Percentiles rank a stretch among this genome's conserved stretches.
These are phyloP conservation scores for Xylariales sp. DNA, from an alignment of 2,329 filamentous ascomycete species.

Conservation along the genomic window DNA sequence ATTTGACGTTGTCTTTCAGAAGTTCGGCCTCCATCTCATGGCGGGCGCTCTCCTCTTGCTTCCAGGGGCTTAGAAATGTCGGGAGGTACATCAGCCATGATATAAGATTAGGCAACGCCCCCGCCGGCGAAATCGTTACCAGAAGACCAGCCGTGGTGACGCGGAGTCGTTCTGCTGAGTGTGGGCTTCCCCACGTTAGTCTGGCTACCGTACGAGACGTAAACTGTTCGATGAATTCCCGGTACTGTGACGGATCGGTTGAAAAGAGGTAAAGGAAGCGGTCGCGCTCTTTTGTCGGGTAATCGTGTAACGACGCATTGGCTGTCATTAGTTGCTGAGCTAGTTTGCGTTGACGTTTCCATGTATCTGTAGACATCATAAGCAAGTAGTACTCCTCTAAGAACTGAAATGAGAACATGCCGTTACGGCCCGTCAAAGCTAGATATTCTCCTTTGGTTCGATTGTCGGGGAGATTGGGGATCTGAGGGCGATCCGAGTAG, in stretches of 20 bases:
- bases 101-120: constrained; percentile 57
- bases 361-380: constrained; percentile 52
- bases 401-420: constrained; percentile 41
- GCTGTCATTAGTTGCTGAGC: constrained; percentile 58
- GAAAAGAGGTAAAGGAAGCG: constrained; percentile 58
- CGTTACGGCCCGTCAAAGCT: constrained; percentile 57
- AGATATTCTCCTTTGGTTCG: constrained; percentile 60
- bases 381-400: neutral
- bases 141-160: constrained; percentile 60
- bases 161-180: constrained; percentile 55
- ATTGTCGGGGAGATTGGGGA: constrained; percentile 61
- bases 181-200: constrained; percentile 59
- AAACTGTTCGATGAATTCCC: constrained; percentile 61
- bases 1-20: constrained; percentile 53
- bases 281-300: constrained; percentile 58
- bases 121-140: constrained; percentile 58
- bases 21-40: constrained; percentile 55
- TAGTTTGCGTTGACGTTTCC: constrained; percentile 61
- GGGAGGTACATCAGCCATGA: constrained; percentile 56
- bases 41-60: constrained; percentile 56
- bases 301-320: constrained; percentile 54
- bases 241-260: constrained; percentile 55
- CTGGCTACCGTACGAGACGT: constrained; percentile 59
- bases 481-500: constrained; percentile 61
- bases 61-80: constrained; percentile 56